A percentile compares a stretch with the other conserved stretches of the same genome.
Evolutionary conservation across 1,284 basidiomycete genomes (phyloP).

Genomic region (Heliocybe sulcata): DNA sequence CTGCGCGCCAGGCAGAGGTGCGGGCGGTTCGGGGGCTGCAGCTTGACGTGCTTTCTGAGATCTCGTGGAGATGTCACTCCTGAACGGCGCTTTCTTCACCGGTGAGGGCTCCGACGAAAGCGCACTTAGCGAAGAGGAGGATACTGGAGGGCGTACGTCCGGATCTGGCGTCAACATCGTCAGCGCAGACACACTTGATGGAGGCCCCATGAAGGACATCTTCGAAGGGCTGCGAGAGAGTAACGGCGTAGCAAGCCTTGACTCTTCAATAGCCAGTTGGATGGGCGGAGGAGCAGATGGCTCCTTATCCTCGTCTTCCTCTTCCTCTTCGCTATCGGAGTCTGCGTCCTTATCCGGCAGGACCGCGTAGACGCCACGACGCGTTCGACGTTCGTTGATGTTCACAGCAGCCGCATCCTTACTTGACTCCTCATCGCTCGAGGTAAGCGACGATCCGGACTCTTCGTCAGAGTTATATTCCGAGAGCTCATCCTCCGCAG

Average conservation of each 20-base stretch:
- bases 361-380: slow-evolving; percentile 70
- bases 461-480: slow-evolving; percentile 25
- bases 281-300: slow-evolving; percentile 16
- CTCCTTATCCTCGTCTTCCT: slow-evolving; percentile 33
- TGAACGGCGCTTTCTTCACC: slow-evolving; percentile 27
- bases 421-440: slow-evolving; percentile 26
- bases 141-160: slow-evolving; percentile 7
- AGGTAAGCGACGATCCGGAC: slow-evolving; percentile 20
- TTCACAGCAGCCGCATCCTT: slow-evolving; percentile 33
- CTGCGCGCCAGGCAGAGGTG: slow-evolving; percentile 10
- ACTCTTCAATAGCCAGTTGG: slow-evolving; percentile 40
- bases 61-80: slow-evolving; percentile 53
- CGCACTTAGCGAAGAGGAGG: neutral
- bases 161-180: slow-evolving; percentile 5
- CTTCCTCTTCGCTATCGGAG: slow-evolving; percentile 44
- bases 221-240: neutral
- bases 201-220: neutral
- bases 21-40: neutral
- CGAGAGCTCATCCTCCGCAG: slow-evolving; percentile 38
- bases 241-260: neutral
- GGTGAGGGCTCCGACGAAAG: slow-evolving; percentile 7
- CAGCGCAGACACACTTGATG: neutral
- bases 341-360: slow-evolving; percentile 47
- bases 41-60: slow-evolving; percentile 35
- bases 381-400: slow-evolving; percentile 67